Conservation (phyloP, 2,329 filamentous ascomycete genomes). For the Ascosphaera apis region DNA sequence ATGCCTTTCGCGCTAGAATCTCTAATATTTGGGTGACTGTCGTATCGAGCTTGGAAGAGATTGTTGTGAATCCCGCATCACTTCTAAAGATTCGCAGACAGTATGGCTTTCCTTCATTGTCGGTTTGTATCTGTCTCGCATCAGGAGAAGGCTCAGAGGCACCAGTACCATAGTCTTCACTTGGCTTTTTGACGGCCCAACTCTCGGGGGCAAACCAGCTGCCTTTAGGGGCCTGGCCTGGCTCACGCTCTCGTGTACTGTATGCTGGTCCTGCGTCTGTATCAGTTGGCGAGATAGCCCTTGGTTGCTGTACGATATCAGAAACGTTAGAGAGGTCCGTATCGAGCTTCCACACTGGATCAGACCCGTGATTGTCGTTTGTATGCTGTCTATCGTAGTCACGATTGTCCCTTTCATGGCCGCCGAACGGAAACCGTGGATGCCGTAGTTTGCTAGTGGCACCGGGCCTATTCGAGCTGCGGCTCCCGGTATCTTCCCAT, state of each 20-base stretch:
- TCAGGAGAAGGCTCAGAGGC: too few species aligned
- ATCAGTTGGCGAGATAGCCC: constrained; percentile 47
- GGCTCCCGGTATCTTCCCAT: too few species aligned
- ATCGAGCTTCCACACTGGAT: constrained; percentile 64
- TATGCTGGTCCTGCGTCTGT: constrained; percentile 11
- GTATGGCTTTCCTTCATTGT: constrained; percentile 55
- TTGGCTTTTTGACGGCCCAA: constrained; percentile 69
- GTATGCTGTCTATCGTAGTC: constrained; percentile 35
- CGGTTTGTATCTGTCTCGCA: too few species aligned
- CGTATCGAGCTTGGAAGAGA: constrained; percentile 63
- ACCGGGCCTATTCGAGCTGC: too few species aligned
- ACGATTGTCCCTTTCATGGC: constrained; percentile 19
- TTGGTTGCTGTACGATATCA: constrained; percentile 55
- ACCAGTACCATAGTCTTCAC: constrained; percentile 47
- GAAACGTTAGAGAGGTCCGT: constrained; percentile 80
- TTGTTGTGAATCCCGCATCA: constrained; percentile 81
- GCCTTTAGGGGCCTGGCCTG: constrained; percentile 16
- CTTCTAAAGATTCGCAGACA: constrained; percentile 90
- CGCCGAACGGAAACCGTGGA: constrained; percentile 12
- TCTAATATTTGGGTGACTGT: constrained; percentile 68
- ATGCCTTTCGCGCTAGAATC: constrained; percentile 87
- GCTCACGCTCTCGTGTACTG: constrained; percentile 9
- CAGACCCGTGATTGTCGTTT: too few species aligned
- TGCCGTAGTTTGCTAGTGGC: constrained; percentile 14
- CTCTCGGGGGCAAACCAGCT: constrained; percentile 90